phyloP scores from a whole-genome alignment of 2,329 filamentous ascomycete genomes.

The Emydomyces testavorans region DNA sequence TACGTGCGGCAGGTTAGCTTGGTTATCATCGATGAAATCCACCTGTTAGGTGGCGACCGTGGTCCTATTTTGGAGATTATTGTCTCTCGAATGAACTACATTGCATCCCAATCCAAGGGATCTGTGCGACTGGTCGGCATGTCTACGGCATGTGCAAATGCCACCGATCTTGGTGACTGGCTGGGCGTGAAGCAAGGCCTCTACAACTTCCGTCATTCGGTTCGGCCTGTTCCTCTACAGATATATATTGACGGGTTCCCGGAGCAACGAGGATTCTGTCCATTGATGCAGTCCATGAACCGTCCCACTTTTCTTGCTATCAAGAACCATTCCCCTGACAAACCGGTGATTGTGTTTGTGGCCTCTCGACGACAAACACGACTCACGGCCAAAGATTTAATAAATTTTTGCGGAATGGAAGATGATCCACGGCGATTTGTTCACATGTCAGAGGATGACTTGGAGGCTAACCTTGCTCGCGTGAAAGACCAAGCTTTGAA shows the following conservation, averaged over 20 bases:
- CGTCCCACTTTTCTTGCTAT: slow-evolving; percentile 91
- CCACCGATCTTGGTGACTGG: slow-evolving; percentile 89
- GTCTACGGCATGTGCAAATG: slow-evolving; percentile 97
- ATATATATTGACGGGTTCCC: slow-evolving; percentile 97
- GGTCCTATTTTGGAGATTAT: slow-evolving; percentile 98
- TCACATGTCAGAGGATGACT: slow-evolving; percentile 85
- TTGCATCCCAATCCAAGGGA: slow-evolving; percentile 82
- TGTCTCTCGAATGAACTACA: slow-evolving; percentile 90
- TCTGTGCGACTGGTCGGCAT: slow-evolving; percentile 89
- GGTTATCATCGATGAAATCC: slow-evolving; percentile 97
- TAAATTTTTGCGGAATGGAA: slow-evolving; percentile 97
- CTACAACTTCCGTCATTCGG: slow-evolving; percentile 96
- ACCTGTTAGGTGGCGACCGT: slow-evolving; percentile 88
- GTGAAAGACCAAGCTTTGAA: slow-evolving; percentile 89
- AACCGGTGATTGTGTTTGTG: slow-evolving; percentile 97
- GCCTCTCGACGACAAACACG: slow-evolving; percentile 90
- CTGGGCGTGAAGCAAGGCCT: slow-evolving; percentile 88
- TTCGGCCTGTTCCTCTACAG: slow-evolving; percentile 88
- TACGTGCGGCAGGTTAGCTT: slow-evolving; percentile 91
- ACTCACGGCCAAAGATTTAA: slow-evolving; percentile 86
- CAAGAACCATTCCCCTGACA: slow-evolving; percentile 89
- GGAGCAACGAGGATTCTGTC: slow-evolving; percentile 87
- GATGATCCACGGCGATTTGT: slow-evolving; percentile 91
- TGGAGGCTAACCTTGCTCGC: slow-evolving; percentile 72
- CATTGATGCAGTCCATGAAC: slow-evolving; percentile 99